Base-by-base conservation (phyloP, 2,329 filamentous ascomycete genomes). In the Pyrenophora teres region DNA sequence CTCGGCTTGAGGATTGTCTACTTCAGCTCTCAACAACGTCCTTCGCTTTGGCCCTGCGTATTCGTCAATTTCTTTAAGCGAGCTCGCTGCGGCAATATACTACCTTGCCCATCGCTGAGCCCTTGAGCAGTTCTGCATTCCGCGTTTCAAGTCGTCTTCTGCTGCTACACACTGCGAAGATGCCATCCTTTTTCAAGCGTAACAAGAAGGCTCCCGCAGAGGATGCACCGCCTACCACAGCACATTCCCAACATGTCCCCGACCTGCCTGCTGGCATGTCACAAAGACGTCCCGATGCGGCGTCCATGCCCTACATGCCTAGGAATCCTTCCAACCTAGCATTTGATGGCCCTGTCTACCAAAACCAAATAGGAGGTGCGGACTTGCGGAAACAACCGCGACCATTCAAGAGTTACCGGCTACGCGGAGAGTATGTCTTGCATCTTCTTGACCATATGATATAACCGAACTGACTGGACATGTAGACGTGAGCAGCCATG, bases 401-500 rank as follows among this genome's bases (percentile, higher is more conserved):
- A 13, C 54, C 56, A 2, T 67, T 66, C 42, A 61, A 56, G 50
- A 67, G 63, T 42, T 65, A 60, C 40, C 45, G 64, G 25, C 40
- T 64, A 31, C 56, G 54, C 21, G 63, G 61, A 46, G 61, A 65
- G 61, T 67, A 56, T 30, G 64, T 57, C 21, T 0, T 15, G 2
- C 6, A 18, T 12, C 27, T 12, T 30, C 19, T 12, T 38, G 5
- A 30, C 8, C 12, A 16, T 6, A 18, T 31, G 6, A 4, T 23
- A 3, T 30, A 13, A 19, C 10, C 10, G 13, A 21, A 13, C 30
- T 40, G 12, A 49, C 40, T 15, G 46, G 16, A 42, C 15, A 12
- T 12, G 4, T 31, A 65, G 64, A 13, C 65, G 65, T 23, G 50
- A 56, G 9, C 61, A 61, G 33, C 63, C 64, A 46, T 68, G 64